A percentile compares a stretch with the other conserved stretches of the same genome.
phyloP scores from a whole-genome alignment of 2,329 filamentous ascomycete species.

The Fragosphaeria purpurea region DNA sequence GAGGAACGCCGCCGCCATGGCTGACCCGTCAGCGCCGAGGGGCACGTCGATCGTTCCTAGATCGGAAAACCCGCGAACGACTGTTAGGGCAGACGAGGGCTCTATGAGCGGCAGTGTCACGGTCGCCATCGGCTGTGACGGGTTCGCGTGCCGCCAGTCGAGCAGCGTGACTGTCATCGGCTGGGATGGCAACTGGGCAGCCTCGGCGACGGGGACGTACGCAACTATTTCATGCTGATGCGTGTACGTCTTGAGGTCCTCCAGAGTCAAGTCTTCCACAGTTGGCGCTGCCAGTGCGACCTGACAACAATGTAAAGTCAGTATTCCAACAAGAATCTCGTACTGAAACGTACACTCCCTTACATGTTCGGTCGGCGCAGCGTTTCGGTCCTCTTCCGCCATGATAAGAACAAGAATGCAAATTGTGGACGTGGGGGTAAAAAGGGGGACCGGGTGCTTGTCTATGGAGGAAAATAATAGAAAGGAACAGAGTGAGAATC shows the following conservation, averaged over 20 bases:
- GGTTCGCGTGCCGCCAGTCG: neutral
- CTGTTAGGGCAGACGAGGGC: neutral
- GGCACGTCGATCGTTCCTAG: neutral
- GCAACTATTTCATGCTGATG: neutral
- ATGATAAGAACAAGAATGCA: too few relatives aligned
- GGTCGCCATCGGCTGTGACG: neutral
- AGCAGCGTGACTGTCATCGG: neutral
- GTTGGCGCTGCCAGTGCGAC: neutral
- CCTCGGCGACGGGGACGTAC: neutral
- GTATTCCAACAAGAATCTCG: too few relatives aligned
- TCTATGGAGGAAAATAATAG: too few relatives aligned
- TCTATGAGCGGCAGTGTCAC: neutral
- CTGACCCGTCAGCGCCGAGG: neutral
- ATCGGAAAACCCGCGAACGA: neutral
- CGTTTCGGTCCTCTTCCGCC: too few relatives aligned
- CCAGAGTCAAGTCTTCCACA: neutral
- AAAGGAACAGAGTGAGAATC: too few relatives aligned
- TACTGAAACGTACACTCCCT: too few relatives aligned
- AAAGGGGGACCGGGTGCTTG: too few relatives aligned
- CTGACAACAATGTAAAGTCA: too few relatives aligned
- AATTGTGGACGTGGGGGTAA: too few relatives aligned
- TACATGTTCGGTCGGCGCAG: too few relatives aligned
- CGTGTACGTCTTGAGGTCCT: neutral
- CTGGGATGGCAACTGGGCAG: neutral
- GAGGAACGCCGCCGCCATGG: neutral